Base-by-base conservation (phyloP, 169 alveolate genomes). In the Babesia bovis region DNA sequence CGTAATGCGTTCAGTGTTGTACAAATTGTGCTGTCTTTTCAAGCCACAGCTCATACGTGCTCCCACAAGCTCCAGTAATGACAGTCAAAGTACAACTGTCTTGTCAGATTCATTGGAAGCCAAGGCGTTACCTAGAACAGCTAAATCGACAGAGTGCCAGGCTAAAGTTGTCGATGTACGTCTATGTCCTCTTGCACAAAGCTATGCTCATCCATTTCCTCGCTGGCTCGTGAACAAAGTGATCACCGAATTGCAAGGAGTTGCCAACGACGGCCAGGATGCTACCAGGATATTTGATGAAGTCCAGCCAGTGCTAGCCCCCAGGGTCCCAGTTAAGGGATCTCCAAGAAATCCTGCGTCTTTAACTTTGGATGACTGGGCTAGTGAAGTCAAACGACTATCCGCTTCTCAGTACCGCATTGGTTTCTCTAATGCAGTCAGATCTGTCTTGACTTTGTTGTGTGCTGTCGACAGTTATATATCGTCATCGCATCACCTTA, bases 381-480 rank as follows among this genome's bases (percentile, higher is more conserved):
- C 13, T 9, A 9, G 13, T 38, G 45, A 13, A 7, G 45, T 9
- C 7, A 7, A 13, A 38, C 45, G 7, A 9, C 13, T 38, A 9
- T 56, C 70, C 15, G 38, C 41, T 15, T 28, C 44, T 2, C 57
- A 60, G 41, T 33, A 13, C 32, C 15, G 40, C 19, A 19, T 47
- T n/a, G 21, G 66, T 33, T 71, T 71, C 41, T 71, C 75, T 38
- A 71, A 10, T 21, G 82, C 82, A 15, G 17, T 71, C 30, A 38
- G 82, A 28, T 42, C 82, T 23, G 7, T 59, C 40, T 7, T 71
- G 9, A 33, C 82, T 7, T 5, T 71, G 49, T 7, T 49, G 32
- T 21, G 12, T 21, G 82, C 55, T 9, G 23, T 71, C 9, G 12
- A 44, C 38, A 19, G 19, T n/a, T 35, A 33, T 35, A 13, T 33